Base-by-base conservation (phyloP, 345 rosid genomes). In the Gossypium ekmanianum region DNA sequence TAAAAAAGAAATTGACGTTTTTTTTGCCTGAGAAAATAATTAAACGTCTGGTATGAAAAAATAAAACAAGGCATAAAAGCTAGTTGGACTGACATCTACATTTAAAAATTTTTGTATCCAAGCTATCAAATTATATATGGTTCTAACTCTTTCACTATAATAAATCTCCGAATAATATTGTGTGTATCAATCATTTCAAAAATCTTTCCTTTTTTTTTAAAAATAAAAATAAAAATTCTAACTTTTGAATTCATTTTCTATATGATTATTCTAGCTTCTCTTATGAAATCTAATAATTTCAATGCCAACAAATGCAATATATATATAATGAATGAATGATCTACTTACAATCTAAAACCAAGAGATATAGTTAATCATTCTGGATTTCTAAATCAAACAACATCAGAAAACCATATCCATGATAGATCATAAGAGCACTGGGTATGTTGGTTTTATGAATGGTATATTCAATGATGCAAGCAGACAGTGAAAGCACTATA, bases 361-460 rank as follows among this genome's bases (percentile, higher is more conserved):
- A 71, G 18, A 65, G 66, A 68, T 76, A 66, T 71, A 56, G 70
- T n/a, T 51, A 51, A 68, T 65, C 43, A 50, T 70, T 48, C 22
- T 50, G 27, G 74, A 69, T 72, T 57, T 76, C 71, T 11, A 57
- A 77, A 77, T 57, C 48, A 69, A 68, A 51, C 61, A 77, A 72
- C 67, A 67, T 44, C 61, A 72, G 52, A 82, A 27, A 73, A 74
- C 71, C 85, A 84, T 80, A 83, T 85, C 93, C 86, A 88, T 86
- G 85, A 81, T 89, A 86, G 87, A 88, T 85, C 79, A 76, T 68
- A 82, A 50, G 34, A 83, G 76, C 74, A 79, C 72, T 78, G 68
- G 80, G 88, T 83, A 86, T 85, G 88, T 86, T 78, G 89, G 86
- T 81, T 77, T 81, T 11, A 63, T 41, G 71, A 75, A 24, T 71